phyloP scores from a whole-genome alignment of 164 flowering plant genomes.

The Paratinospora sagittata region DNA sequence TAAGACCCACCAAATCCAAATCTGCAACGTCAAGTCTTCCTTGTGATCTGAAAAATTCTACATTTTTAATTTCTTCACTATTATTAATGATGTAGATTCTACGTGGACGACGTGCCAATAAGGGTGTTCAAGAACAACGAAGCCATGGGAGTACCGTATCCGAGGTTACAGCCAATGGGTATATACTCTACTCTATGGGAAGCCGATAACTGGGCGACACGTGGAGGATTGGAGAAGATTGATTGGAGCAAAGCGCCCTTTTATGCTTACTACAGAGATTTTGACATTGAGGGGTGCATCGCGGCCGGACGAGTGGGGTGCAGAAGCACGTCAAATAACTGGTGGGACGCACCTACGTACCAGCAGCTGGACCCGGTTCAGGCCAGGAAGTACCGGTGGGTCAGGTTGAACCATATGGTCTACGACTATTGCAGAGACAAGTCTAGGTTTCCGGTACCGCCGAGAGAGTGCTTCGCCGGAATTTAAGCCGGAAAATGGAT shows the following conservation, averaged over 20 bases:
- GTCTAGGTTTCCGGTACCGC: slow-evolving; percentile 6
- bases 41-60: background rate
- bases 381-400: slow-evolving; percentile 13
- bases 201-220: slow-evolving; percentile 19
- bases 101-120: slow-evolving; percentile 11
- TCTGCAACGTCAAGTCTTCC: background rate
- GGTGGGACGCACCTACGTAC: slow-evolving; percentile 14
- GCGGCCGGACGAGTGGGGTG: background rate
- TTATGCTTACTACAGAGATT: slow-evolving; percentile 14
- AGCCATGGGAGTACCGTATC: slow-evolving; percentile 6
- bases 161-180: slow-evolving; percentile 9
- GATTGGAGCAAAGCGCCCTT: slow-evolving; percentile 19
- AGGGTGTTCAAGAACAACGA: slow-evolving; percentile 17
- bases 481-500: background rate
- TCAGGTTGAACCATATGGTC: slow-evolving; percentile 10
- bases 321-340: background rate
- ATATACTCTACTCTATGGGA: slow-evolving; percentile 15
- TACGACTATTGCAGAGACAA: slow-evolving; percentile 15
- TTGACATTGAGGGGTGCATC: slow-evolving; percentile 14
- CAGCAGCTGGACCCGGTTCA: slow-evolving; percentile 9
- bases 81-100: background rate
- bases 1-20: background rate
- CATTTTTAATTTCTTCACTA: too few relatives aligned
- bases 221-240: slow-evolving; percentile 14
- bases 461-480: slow-evolving; percentile 12